These are phyloP conservation scores for Dichotomocladium elegans DNA, from an alignment of 371 early-diverging fungal genomes.

Conservation along the genomic window DNA sequence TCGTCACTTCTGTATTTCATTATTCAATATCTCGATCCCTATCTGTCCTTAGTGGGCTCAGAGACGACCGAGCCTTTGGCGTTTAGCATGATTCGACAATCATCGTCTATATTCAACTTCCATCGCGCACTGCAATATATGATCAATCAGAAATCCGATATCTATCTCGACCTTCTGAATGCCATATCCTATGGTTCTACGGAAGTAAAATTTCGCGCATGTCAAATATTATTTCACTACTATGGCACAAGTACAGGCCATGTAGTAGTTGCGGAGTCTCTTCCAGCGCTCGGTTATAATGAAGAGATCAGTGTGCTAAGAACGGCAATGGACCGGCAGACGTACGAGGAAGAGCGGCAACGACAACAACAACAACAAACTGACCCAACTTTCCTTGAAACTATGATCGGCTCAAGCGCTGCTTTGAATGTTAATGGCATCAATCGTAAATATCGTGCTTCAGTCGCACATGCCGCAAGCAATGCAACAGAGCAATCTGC, in stretches of 20 bases:
- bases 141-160: constrained; percentile 47
- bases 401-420: constrained; percentile 15
- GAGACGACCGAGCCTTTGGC: constrained; percentile 12
- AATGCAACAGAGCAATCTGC: not conserved
- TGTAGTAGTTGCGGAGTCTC: constrained; percentile 40
- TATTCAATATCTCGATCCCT: constrained; percentile 45
- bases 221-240: constrained; percentile 40
- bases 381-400: constrained; percentile 12
- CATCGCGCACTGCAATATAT: constrained; percentile 48
- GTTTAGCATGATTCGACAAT: constrained; percentile 18
- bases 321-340: constrained; percentile 21
- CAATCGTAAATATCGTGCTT: constrained; percentile 14
- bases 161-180: constrained; percentile 51
- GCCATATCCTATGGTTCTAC: constrained; percentile 44
- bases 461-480: no score
- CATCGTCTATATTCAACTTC: constrained; percentile 39
- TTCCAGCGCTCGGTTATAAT: constrained; percentile 25
- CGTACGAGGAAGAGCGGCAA: constrained; percentile 24
- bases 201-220: constrained; percentile 35
- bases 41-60: constrained; percentile 17
- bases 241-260: constrained; percentile 51
- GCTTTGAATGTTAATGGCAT: constrained; percentile 12
- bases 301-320: constrained; percentile 29
- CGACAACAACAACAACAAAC: constrained; percentile 12
- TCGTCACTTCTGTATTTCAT: constrained; percentile 41